These are phyloP conservation scores for Penicillium egyptiacum DNA, from an alignment of 495 filamentous ascomycete species.

Conservation along the genomic window DNA sequence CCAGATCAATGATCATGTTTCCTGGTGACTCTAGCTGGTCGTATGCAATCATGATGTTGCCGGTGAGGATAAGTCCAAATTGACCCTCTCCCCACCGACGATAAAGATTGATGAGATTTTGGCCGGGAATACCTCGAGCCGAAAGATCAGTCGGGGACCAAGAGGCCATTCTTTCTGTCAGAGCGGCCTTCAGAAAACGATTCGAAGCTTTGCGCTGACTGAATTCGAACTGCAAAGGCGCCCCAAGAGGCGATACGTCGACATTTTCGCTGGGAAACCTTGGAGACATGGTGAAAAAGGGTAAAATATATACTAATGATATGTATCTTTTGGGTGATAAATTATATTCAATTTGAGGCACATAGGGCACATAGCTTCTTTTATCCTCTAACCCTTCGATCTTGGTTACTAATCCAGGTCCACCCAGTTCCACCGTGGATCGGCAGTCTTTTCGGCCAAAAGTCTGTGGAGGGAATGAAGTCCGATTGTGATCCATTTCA, in stretches of 20 bases:
- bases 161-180: slow-evolving; percentile 60
- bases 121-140: slow-evolving; percentile 56
- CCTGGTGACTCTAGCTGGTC: slow-evolving; percentile 59
- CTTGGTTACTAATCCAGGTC: not conserved
- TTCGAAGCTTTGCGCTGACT: slow-evolving; percentile 56
- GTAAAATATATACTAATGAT: not conserved
- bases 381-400: not conserved
- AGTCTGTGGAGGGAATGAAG: not conserved
- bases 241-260: slow-evolving; percentile 50
- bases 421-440: not conserved
- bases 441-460: not conserved
- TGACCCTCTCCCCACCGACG: slow-evolving; percentile 57
- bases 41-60: slow-evolving; percentile 62
- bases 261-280: slow-evolving; percentile 27
- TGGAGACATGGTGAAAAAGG: not conserved
- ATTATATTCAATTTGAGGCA: not conserved
- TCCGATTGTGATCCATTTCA: not conserved
- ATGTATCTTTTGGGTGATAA: not conserved
- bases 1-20: slow-evolving; percentile 56
- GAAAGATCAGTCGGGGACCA: slow-evolving; percentile 52
- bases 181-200: slow-evolving; percentile 63
- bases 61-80: slow-evolving; percentile 58
- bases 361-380: not conserved
- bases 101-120: slow-evolving; percentile 58
- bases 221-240: slow-evolving; percentile 59